phyloP scores from a whole-genome alignment of 495 filamentous ascomycete species.

The Tuber umbilicatum region DNA sequence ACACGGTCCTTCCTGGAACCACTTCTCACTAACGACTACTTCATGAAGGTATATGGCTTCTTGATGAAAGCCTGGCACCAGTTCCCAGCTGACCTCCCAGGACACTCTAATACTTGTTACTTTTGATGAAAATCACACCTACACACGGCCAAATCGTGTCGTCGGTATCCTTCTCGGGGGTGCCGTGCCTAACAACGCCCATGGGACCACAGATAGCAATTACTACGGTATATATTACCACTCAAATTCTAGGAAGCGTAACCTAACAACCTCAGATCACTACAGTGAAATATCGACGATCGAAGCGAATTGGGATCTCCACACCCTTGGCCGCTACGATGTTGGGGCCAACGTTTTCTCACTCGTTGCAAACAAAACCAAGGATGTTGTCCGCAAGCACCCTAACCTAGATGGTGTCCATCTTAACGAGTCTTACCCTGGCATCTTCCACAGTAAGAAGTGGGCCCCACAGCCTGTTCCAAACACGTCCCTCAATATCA shows the following conservation, averaged over 20 bases:
- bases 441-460: slow-evolving; percentile 44
- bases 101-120: slow-evolving; percentile 62
- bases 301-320: slow-evolving; percentile 57
- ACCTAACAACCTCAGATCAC: slow-evolving; percentile 45
- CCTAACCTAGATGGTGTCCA: slow-evolving; percentile 41
- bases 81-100: not conserved
- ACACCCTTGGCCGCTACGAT: slow-evolving; percentile 57
- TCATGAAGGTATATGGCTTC: slow-evolving; percentile 49
- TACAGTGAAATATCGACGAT: slow-evolving; percentile 62
- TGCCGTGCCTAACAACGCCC: slow-evolving; percentile 52
- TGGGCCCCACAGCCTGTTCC: slow-evolving; percentile 44
- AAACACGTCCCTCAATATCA: slow-evolving; percentile 40
- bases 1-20: slow-evolving; percentile 55
- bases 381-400: slow-evolving; percentile 30
- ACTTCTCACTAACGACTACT: slow-evolving; percentile 57
- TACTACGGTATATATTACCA: slow-evolving; percentile 51
- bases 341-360: slow-evolving; percentile 55
- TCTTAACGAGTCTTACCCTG: slow-evolving; percentile 50
- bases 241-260: not conserved
- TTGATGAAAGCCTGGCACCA: not conserved
- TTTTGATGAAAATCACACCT: slow-evolving; percentile 61
- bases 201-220: slow-evolving; percentile 57
- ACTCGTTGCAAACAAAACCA: slow-evolving; percentile 52
- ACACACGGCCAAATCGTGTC: slow-evolving; percentile 52
- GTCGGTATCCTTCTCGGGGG: slow-evolving; percentile 61